Evolutionary conservation across 2,329 filamentous ascomycete species (phyloP), one percentile per base, ranked within the genome.

Genomic region (Lachnellula arida): DNA sequence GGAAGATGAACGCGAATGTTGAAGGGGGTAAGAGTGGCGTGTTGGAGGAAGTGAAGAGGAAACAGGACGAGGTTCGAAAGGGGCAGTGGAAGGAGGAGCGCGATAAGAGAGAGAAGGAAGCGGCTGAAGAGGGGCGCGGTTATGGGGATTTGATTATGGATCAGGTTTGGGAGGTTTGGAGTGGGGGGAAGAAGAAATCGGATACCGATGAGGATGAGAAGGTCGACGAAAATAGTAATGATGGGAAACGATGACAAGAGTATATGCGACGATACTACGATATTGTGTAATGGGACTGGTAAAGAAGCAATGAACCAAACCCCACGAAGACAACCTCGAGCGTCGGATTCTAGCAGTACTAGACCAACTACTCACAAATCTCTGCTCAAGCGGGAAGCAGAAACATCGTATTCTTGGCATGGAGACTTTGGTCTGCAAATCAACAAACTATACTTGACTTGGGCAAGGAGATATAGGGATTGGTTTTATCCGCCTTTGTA

Each of bases 81-180:
- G 37, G 72, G 55, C 64, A 64, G 46, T 65, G 63, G 51, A 58
- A 67, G 44, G 63, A 65, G 55, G 62, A 65, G 62, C 61, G 65
- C 55, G 55, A 63, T 47, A 55, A 62, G 47, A 63, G 61, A n/a
- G 62, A 63, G 32, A 60, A 64, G 55, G 58, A 60, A 56, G 65
- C 64, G 15, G 47, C 65, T 46, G 65, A 64, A 50, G 62, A 65
- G 40, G 63, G 63, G 42, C 73, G 71, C 63, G 67, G 63, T 4
- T 74, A 72, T 64, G 66, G 67, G 15, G 69, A 68, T 60, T 62
- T 75, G 61, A 75, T 75, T 34, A 62, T 70, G 55, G 72, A 73
- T 32, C 73, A 75, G 65, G 70, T 75, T 53, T 75, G 72, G 73
- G 73, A 75, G 43, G 73, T 75, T 54, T 73, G 70, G 71, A 74